Evolutionary conservation across 768 basidiomycete species (phyloP).

Genomic region (Chalciporus sphaerocephalus): DNA sequence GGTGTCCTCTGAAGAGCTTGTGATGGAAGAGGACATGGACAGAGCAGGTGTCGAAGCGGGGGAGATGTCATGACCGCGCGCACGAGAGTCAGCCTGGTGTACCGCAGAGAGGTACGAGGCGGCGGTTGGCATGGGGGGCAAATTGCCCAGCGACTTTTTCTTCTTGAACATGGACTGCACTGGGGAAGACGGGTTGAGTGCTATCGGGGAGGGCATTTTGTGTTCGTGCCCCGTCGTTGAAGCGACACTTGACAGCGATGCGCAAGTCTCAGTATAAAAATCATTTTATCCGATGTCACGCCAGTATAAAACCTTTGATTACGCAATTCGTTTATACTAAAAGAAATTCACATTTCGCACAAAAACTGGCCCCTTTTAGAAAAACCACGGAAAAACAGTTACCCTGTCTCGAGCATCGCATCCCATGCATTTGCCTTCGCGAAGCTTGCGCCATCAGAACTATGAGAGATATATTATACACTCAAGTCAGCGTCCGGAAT

Average conservation of each 20-base stretch:
- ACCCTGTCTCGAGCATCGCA: no score
- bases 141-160: constrained; percentile 40
- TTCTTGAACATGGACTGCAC: constrained; percentile 58
- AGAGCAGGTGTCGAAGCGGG: constrained; percentile 67
- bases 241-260: constrained; percentile 10
- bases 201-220: constrained; percentile 59
- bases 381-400: no score
- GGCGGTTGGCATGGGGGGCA: constrained; percentile 46
- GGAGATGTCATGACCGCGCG: constrained; percentile 45
- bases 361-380: not conserved
- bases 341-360: not conserved
- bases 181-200: constrained; percentile 48
- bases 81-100: constrained; percentile 63
- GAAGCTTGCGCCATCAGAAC: no score
- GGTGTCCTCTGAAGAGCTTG: constrained; percentile 65
- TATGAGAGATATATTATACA: no score
- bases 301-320: constrained; percentile 21
- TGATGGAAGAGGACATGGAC: constrained; percentile 70
- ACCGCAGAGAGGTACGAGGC: constrained; percentile 59
- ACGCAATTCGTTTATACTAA: constrained; percentile 6
- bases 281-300: constrained; percentile 12
- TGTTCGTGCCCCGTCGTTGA: constrained; percentile 4
- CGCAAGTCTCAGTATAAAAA: constrained; percentile 8
- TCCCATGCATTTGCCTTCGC: no score
- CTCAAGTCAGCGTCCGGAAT: no score